These are phyloP conservation scores for Boechera divaricarpa DNA, from an alignment of 345 rosid species.

Conservation along the genomic window DNA sequence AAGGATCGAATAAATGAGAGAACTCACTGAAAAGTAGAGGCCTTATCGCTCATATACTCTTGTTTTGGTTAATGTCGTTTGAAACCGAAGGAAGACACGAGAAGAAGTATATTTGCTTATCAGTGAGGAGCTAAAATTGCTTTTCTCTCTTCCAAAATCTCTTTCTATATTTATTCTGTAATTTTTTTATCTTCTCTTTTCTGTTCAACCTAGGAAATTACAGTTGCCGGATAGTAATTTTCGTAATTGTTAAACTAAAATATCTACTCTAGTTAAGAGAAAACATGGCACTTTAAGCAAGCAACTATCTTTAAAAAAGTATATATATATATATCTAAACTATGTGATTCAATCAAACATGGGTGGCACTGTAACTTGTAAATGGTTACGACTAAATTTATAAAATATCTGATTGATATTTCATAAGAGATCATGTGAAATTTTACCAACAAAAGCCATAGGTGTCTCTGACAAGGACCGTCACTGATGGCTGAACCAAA, in stretches of 20 bases:
- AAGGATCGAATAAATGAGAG: constrained; percentile 11
- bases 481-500: constrained; percentile 12
- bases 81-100: constrained; percentile 1
- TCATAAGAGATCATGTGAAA: constrained; percentile 31
- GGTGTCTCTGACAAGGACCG: constrained; percentile 22
- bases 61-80: constrained; percentile 18
- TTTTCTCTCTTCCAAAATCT: constrained; percentile 5
- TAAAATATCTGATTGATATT: neutral
- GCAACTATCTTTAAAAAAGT: too few species aligned
- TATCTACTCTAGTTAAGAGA: too few species aligned
- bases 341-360: neutral
- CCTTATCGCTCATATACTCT: neutral
- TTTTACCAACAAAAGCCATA: constrained; percentile 28
- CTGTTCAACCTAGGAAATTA: constrained; percentile 20
- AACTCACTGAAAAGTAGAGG: neutral
- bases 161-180: constrained; percentile 20
- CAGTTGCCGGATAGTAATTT: neutral
- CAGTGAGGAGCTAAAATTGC: constrained; percentile 16
- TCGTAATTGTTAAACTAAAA: too few species aligned
- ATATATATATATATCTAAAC: too few species aligned
- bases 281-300: too few species aligned
- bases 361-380: too few species aligned
- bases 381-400: too few species aligned
- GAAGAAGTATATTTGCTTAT: neutral
- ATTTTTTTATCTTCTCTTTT: constrained; percentile 2